Percentiles rank a stretch among this genome's conserved stretches.
Evolutionary conservation across 2,329 filamentous ascomycete genomes (phyloP).

Genomic region (Penicillium griseofulvum): DNA sequence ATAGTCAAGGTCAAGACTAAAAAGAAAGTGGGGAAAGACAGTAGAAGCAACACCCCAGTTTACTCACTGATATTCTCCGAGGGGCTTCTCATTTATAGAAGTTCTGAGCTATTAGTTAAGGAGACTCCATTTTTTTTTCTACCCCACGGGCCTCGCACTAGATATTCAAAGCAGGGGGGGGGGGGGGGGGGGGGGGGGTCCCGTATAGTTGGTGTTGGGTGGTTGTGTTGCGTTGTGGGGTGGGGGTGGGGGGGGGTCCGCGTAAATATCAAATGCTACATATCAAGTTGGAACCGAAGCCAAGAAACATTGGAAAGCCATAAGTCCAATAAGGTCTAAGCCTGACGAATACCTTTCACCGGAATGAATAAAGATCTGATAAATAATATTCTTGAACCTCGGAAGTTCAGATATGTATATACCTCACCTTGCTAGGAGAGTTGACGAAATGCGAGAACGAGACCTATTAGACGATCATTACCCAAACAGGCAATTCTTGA

Average conservation of each 20-base stretch:
- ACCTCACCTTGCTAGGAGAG: too few relatives aligned
- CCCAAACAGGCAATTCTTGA: slow-evolving; percentile 15
- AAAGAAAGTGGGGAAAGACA: not conserved
- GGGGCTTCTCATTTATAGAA: not conserved
- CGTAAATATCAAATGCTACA: not conserved
- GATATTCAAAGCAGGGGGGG: not conserved
- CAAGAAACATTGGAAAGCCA: not conserved
- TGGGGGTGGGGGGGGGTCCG: too few relatives aligned
- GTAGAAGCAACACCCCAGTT: not conserved
- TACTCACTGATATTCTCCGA: not conserved
- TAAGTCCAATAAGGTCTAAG: not conserved
- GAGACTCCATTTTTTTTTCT: not conserved
- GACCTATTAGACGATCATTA: slow-evolving; percentile 18
- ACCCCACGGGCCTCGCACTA: not conserved
- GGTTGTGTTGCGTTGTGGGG: too few relatives aligned
- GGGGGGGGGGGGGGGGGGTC: too few relatives aligned
- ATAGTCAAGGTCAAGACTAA: slow-evolving; percentile 14
- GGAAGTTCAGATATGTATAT: too few relatives aligned
- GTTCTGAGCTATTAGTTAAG: not conserved
- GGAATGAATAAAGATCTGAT: not conserved
- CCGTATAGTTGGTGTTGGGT: too few relatives aligned
- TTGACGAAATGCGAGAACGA: slow-evolving; percentile 15
- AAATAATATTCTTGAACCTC: too few relatives aligned
- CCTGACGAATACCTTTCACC: not conserved
- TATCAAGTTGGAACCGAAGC: not conserved